Evolutionary conservation across 441 rosid genomes (phyloP), one percentile per base, ranked within the genome.

Genomic region (Gossypium trilobum): DNA sequence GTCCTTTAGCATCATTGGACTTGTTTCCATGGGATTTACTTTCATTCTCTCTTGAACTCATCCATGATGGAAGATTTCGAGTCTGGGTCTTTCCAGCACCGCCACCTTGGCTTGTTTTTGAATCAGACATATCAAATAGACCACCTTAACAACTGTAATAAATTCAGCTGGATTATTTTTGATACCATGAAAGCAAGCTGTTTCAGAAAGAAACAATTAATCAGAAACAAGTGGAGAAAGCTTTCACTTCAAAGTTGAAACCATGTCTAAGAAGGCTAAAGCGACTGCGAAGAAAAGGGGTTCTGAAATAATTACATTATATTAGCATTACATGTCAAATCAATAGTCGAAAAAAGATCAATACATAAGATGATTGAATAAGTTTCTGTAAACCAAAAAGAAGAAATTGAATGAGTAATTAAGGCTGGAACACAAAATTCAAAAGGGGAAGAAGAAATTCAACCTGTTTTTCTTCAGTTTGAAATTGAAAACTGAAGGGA

Each of bases 1-100:
- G 59, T 36, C 73, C 59, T 2, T 63, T 50, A 54, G 77, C 74
- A 69, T 80, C 85, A 25, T 70, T 82, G 23, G 74, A 72, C 58
- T 78, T 78, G 74, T 85, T 81, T 72, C 77, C 78, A 44, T 55
- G 57, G 65, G 78, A 59, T 46, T 70, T 75, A 67, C 74, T 67
- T 6, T 39, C 73, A 39, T 73, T 63, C 44, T 78, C 87, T 51
- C 80, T 77, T 11, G 89, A 81, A 79, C 80, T 82, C 92, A 86
- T 91, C 98, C 97, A 91, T 59, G 94, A 87, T 29, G 98, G 97
- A 85, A 90, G 94, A 82, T 77, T 86, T 36, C 93, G 87, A 74
- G 82, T 86, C 42, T 77, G 85, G 22, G 73, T 68, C 82, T 79
- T 72, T 51, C 75, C 71, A 13, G 19, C 77, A 54, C 72, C 78